Evolutionary conservation across 305 asterid genomes (phyloP), one percentile per base, ranked within the genome.

Genomic region (Fraxinus angustifolia): DNA sequence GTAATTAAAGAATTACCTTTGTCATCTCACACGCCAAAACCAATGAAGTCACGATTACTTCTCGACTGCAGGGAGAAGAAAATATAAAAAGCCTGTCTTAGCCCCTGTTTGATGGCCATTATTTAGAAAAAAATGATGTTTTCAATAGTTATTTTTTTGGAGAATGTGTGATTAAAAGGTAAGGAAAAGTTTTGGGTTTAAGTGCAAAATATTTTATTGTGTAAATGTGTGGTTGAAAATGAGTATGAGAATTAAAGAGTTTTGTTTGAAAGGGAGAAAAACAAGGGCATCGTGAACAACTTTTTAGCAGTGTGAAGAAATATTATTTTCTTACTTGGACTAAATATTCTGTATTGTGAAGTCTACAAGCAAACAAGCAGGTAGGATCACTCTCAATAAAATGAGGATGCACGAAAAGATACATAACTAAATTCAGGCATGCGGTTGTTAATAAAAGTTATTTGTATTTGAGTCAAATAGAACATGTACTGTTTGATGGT

Each of bases 11-110:
- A 79, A 48, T 86, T 89, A 94, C 99, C 98, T 96, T 96, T 23
- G 91, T 97, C 65, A 90, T 48, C 86, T 94, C 99, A 82, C 98
- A 96, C 71, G 93, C 80, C 88, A 94, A 83, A 86, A 96, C 99
- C 84, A 93, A 92, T 68, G 98, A 86, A 84, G 99, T 94, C 75
- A 96, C 97, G 50, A 93, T 91, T 83, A 96, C 99, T 85, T 96
- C 94, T 34, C 89, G 92, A 80, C 99, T 96, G 93, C 90, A 89
- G 81, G 86, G 87, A 84, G 78, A 84, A 33, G 83, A 84, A 83
- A 83, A 73, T 74, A 75, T 36, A 79, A 81, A 30, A 28, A 45
- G 42, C 58, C 14, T 12, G 17, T 33, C 30, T 56, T 48, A 31
- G 68, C 68, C 12, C 42, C 45, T 8, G 12, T 38, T 38, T 7